Evolutionary conservation across 2,329 filamentous ascomycete species (phyloP), one percentile per base, ranked within the genome.

Genomic region (Alternaria sp.): DNA sequence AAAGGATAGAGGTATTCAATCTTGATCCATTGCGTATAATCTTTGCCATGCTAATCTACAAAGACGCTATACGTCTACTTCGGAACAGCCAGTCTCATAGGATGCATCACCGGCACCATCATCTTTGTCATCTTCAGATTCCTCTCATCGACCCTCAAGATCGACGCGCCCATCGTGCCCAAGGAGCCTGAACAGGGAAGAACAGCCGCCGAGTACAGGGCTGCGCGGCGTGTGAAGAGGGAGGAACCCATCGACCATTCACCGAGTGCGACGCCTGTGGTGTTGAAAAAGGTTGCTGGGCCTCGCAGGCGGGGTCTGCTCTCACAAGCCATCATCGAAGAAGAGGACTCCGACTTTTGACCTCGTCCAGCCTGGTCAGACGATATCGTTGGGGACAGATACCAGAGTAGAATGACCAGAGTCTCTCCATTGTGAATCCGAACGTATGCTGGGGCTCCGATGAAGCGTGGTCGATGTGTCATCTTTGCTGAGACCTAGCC

Each of bases 301-400:
- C 45, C 64, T 26, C 68, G 64, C 9, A 69, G 82, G 5, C 80
- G 82, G 55, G 86, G 86, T 2, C 75, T 92, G 18, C 79, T 91
- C 46, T 84, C 86, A 26, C 88, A 91, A 74, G 91, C 88, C 0
- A 93, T 93, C 65, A 85, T 90, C 61, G 91, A 92, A 77, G 91
- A 93, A 75, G 89, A 90, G 55, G 90, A 91, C 75, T 84, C 82
- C 1, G 83, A 84, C 49, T 82, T 80, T 55, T 84, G 69, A 80
- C 12, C 12, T 12, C 3, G 2, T 1, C 37, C n/a, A 11, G 3
- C 28, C 25, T n/a, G 51, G 11, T 9, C 26, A 15, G 12, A 15
- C 30, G 21, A 28, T 25, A 6, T 9, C 9, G 20, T 23, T 41
- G 18, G 41, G 21, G 2, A 37, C 55, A 10, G 23, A 11, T 25